Base-by-base conservation (phyloP, 495 filamentous ascomycete genomes). In the Pseudotulostoma volvatum region DNA sequence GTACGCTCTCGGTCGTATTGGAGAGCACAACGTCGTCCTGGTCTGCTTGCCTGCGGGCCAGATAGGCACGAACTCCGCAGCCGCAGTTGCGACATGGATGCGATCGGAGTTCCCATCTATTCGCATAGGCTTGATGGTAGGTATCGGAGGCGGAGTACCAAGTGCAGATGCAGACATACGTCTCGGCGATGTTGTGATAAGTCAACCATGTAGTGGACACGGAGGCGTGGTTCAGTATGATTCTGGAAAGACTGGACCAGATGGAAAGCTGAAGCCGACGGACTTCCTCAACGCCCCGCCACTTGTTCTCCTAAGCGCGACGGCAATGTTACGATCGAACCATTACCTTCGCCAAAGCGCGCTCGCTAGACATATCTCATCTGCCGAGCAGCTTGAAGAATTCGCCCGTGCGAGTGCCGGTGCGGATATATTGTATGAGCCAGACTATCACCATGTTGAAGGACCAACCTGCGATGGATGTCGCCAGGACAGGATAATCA, bases 11-110 rank as follows among this genome's bases (percentile, higher is more conserved):
- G 51, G 50, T 17, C 25, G 34, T 35, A 53, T 58, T 17, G 51
- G 55, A 1, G 32, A 20, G 1, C 45, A 55, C 32, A 46, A 49
- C 18, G 48, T 62, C 18, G 55, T 60, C n/a, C 36, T 62, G 8
- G 42, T 42, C 8, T 31, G 36, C 3, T 33, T 59, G 4, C 45
- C 49, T 4, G 37, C 37, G 7, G 33, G 33, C 33, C 33, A 3
- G 33, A 54, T 53, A 43, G 56, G 58, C 2, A 54, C 46, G 9
- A 43, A 33, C 7, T 45, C 9, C 18, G 49, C 56, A 5, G 51
- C 54, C 7, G 23, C 30, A 15, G 45, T 52, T 1, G 44, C 51
- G 0, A 39, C 42, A 1, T 40, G 38, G 11, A 37, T 61, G 4
- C 45, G 48, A 9, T 41, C 43, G 9, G 57, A 54, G 30, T 61